phyloP scores from a whole-genome alignment of 768 basidiomycete species.

The Podaxis pistillaris region DNA sequence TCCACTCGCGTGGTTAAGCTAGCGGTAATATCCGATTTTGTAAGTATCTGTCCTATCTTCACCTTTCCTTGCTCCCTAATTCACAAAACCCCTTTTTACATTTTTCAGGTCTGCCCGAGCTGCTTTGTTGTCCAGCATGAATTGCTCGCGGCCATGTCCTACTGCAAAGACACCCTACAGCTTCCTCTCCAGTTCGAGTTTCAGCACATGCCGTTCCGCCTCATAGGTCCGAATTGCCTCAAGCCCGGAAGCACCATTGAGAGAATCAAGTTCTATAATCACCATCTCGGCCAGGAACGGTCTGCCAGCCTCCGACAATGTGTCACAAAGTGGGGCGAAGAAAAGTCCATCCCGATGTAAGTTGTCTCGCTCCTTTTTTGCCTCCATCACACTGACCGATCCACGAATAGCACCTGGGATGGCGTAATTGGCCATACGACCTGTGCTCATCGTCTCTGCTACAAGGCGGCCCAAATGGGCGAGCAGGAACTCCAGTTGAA shows the following conservation, averaged over 20 bases:
- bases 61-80: conserved; percentile 12
- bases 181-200: conserved; percentile 50
- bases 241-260: conserved; percentile 39
- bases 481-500: conserved; percentile 60
- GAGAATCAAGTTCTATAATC: conserved; percentile 31
- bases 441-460: conserved; percentile 67
- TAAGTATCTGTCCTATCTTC: conserved; percentile 23
- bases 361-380: conserved; percentile 13
- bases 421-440: conserved; percentile 68
- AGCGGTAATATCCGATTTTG: conserved; percentile 50
- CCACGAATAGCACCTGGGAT: conserved; percentile 47
- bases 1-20: conserved; percentile 43
- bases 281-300: conserved; percentile 48
- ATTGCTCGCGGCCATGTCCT: conserved; percentile 45
- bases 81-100: not conserved
- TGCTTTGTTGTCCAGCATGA: conserved; percentile 55
- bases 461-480: conserved; percentile 63
- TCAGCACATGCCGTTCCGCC: conserved; percentile 51
- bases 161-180: conserved; percentile 45
- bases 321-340: conserved; percentile 51
- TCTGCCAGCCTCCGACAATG: conserved; percentile 38
- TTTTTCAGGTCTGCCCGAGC: conserved; percentile 44
- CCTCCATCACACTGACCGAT: not conserved
- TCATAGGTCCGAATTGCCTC: conserved; percentile 40
- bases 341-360: conserved; percentile 59